A percentile compares a stretch with the other conserved stretches of the same genome.
phyloP scores from a whole-genome alignment of 345 rosid species.

The Eucalyptus globulus region DNA sequence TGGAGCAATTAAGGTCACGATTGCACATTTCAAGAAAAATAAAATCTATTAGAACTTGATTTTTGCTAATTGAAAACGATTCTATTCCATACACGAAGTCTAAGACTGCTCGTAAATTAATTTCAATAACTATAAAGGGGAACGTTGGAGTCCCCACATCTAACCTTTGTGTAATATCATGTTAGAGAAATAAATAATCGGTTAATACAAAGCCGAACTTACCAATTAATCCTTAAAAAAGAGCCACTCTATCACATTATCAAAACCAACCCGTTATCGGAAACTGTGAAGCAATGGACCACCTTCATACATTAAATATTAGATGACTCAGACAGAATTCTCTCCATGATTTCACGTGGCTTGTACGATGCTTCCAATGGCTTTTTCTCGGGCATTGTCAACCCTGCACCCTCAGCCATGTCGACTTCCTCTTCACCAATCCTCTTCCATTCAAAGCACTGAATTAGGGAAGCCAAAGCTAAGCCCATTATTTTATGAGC shows the following conservation, averaged over 20 bases:
- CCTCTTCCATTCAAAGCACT: constrained; percentile 48
- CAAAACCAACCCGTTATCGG: background rate
- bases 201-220: no score
- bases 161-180: no score
- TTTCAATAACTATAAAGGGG: no score
- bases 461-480: constrained; percentile 25
- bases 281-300: background rate
- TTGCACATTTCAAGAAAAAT: no score
- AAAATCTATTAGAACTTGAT: no score
- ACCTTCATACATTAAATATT: background rate
- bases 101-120: no score
- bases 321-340: background rate
- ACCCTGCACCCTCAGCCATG: constrained; percentile 27
- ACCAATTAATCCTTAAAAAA: no score
- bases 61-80: no score
- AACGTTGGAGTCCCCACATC: no score
- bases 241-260: background rate
- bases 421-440: constrained; percentile 18
- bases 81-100: no score
- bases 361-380: constrained; percentile 26
- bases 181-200: no score
- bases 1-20: no score
- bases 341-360: background rate
- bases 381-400: constrained; percentile 29
- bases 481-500: constrained; percentile 1